A percentile compares a stretch with the other conserved stretches of the same genome.
Evolutionary conservation across 2,329 filamentous ascomycete genomes (phyloP).

Genomic region (Xylaria multiplex): DNA sequence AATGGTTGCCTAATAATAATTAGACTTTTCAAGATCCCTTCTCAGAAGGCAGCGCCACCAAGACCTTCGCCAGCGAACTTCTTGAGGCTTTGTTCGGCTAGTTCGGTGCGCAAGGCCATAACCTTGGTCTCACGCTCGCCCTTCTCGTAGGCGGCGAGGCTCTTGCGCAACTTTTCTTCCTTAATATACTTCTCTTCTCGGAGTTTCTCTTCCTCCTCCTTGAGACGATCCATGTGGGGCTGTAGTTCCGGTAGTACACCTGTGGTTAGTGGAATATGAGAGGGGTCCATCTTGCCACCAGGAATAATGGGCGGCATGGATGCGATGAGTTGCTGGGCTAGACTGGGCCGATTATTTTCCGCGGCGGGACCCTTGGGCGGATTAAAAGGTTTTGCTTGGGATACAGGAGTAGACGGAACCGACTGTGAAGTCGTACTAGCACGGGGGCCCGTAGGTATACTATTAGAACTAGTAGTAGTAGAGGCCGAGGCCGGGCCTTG

Average conservation of each 20-base stretch:
- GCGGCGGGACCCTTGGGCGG: conserved; percentile 65
- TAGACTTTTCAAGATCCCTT: neutral
- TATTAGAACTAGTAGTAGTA: conserved; percentile 44
- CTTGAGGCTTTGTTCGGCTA: conserved; percentile 66
- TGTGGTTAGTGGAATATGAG: conserved; percentile 55
- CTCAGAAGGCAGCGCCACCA: conserved; percentile 64
- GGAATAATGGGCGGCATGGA: conserved; percentile 63
- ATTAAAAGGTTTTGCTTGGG: conserved; percentile 61
- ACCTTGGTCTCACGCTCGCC: conserved; percentile 64
- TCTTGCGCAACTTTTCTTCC: conserved; percentile 65
- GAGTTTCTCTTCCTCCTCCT: conserved; percentile 67
- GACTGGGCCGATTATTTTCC: conserved; percentile 51
- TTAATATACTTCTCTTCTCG: conserved; percentile 63
- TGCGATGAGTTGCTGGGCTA: conserved; percentile 63
- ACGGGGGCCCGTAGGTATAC: conserved; percentile 47
- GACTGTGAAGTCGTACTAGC: conserved; percentile 47
- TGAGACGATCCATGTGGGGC: conserved; percentile 62
- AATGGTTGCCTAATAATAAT: neutral
- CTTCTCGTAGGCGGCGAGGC: conserved; percentile 63
- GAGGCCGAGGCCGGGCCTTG: conserved; percentile 52
- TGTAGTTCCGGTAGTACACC: conserved; percentile 65
- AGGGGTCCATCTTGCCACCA: conserved; percentile 64
- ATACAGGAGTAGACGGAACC: conserved; percentile 52
- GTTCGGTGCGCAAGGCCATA: conserved; percentile 65
- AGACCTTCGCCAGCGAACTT: conserved; percentile 66